Evolutionary conservation across 495 filamentous ascomycete genomes (phyloP), one percentile per base, ranked within the genome.

Genomic region (Penicillium silybi): DNA sequence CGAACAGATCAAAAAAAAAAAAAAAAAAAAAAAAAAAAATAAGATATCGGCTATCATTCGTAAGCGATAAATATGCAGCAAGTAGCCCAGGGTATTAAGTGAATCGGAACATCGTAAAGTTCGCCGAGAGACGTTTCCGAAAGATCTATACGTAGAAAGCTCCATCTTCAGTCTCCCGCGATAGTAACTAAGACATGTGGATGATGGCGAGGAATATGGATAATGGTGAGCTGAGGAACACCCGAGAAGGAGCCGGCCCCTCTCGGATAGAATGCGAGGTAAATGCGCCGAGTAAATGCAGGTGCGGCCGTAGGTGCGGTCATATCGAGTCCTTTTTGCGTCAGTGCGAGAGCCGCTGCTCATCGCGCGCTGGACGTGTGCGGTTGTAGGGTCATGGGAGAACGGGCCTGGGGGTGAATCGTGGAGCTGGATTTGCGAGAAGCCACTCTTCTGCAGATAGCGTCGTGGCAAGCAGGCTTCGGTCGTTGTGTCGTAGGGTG

Each of bases 261-360:
- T 49, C 32, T 62, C 54, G 45, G 50, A 39, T 37, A 56, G 29
- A 41, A 48, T 32, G 34, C 40, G 18, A 54, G 18, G 53, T 41
- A 52, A 43, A 61, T 61, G 44, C 60, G 63, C 60, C 57, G 20
- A 41, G 53, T 6, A 45, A 46, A 64, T 64, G 63, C 57, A 59
- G 34, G 22, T 23, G 22, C 22, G 22, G 27, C 37, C 46, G 23
- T 29, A 17, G n/a, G 6, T 19, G 46, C 22, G 23, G 46, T 56
- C 43, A 38, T 52, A 47, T 37, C 27, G 19, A 41, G 20, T 41
- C 20, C 26, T 50, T 46, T 50, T 51, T 22, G 34, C 13, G 25
- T 13, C 35, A 34, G 18, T n/a, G 22, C 11, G 42, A 42, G 35
- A 37, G 11, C 3, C 39, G 17, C 32, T 15, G 23, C 13, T 64